These are phyloP conservation scores for Hypoxylon intermedium DNA, from an alignment of 495 filamentous ascomycete genomes.

Conservation along the genomic window DNA sequence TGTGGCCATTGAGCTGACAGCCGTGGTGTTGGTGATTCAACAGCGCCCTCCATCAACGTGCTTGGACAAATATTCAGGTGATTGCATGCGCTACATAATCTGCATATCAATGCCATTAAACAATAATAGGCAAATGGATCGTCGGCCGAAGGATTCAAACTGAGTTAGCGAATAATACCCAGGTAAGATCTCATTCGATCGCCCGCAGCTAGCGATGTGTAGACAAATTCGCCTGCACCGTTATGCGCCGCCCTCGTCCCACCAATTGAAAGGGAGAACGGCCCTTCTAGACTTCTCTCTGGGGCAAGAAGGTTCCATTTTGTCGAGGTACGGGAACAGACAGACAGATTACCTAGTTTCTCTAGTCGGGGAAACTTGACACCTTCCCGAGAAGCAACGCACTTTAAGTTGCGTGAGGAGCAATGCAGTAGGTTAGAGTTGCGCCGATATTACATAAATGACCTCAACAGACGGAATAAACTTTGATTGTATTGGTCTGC, in stretches of 20 bases:
- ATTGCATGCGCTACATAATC: neutral
- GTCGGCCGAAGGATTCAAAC: slow-evolving; percentile 14
- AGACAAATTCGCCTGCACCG: slow-evolving; percentile 4
- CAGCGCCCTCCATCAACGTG: too few species aligned
- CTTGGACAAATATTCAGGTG: neutral
- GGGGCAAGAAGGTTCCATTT: slow-evolving; percentile 23
- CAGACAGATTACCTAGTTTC: too few species aligned
- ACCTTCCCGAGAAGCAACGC: neutral
- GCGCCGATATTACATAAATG: neutral
- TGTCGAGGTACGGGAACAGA: slow-evolving; percentile 14
- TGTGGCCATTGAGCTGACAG: neutral
- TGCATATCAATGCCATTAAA: neutral
- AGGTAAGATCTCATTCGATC: slow-evolving; percentile 33
- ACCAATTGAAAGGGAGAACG: slow-evolving; percentile 18
- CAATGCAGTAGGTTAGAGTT: neutral
- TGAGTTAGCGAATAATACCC: neutral
- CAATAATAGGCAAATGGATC: neutral
- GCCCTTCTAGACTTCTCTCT: slow-evolving; percentile 31
- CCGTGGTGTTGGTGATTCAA: neutral
- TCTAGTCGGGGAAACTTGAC: too few species aligned
- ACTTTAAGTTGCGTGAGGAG: slow-evolving; percentile 13
- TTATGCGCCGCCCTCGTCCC: slow-evolving; percentile 4
- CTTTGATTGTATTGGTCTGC: neutral
- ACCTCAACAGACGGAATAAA: neutral
- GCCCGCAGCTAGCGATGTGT: slow-evolving; percentile 8